These are phyloP conservation scores for Golubevia pallescens DNA, from an alignment of 1,284 basidiomycete genomes.

Conservation along the genomic window DNA sequence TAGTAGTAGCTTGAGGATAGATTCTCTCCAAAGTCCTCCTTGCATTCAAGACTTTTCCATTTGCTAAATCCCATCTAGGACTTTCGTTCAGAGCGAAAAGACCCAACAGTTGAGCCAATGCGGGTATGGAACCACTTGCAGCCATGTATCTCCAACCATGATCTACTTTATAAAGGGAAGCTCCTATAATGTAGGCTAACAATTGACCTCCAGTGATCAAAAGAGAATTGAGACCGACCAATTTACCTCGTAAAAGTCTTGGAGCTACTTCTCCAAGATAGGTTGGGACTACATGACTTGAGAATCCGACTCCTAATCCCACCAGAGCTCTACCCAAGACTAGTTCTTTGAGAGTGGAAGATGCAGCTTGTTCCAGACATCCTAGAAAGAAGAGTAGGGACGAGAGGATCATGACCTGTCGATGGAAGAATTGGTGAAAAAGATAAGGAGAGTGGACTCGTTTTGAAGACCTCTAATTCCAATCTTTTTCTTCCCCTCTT, in stretches of 20 bases:
- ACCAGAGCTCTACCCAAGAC: constrained; percentile 43
- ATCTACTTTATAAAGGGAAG: constrained; percentile 39
- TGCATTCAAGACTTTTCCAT: constrained; percentile 29
- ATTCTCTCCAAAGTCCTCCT: constrained; percentile 35
- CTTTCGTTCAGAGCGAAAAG: constrained; percentile 45
- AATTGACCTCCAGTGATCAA: constrained; percentile 52
- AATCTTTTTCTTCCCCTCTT: no score
- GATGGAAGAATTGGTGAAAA: background rate
- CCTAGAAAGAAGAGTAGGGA: constrained; percentile 46
- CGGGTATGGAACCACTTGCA: constrained; percentile 34
- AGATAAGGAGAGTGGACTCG: background rate
- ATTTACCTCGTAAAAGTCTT: constrained; percentile 30
- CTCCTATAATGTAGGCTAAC: constrained; percentile 39
- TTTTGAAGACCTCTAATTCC: background rate
- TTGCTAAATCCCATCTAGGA: constrained; percentile 40
- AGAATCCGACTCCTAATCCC: constrained; percentile 45
- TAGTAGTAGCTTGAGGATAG: constrained; percentile 31
- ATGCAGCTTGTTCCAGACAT: constrained; percentile 43
- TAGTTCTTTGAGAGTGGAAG: constrained; percentile 40
- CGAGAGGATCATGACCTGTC: constrained; percentile 31
- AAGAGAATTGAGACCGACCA: constrained; percentile 45
- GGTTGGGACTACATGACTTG: constrained; percentile 39
- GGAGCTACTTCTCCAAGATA: constrained; percentile 48
- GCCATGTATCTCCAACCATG: constrained; percentile 57
- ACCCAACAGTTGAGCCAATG: constrained; percentile 39